Base-by-base conservation (phyloP, 371 early-diverging fungal genomes). In the Apophysomyces ossiformis region DNA sequence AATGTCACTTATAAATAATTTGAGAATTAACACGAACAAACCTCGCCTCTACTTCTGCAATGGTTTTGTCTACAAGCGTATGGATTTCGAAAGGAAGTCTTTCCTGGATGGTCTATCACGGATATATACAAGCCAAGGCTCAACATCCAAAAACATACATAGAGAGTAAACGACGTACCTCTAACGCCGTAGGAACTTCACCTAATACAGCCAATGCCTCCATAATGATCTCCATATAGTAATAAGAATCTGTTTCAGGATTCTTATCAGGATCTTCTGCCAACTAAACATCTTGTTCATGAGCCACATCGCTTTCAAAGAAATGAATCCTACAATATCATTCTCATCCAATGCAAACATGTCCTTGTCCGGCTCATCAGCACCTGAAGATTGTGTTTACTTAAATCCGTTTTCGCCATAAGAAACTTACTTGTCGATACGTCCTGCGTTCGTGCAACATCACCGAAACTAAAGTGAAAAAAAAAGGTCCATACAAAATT, bases 181-280 rank as follows among this genome's bases (percentile, higher is more conserved):
- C 88, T 60, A 95, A 77, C 1, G 93, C 93, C 50, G 92, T 87
- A 44, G 89, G 91, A 44, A 95, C 88, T 64, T 88, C 86, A 12
- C 89, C 95, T 11, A 97, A 77, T 5, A 92, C 74, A 1, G 85
- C 78, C 11, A 98, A 79, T 37, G 93, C 85, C 74, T 96, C 95
- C 61, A 96, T 74, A 16, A 98, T 79, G 60, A 90, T 87, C 70
- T 92, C 90, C 64, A 96, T 92, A 68, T 95, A 95, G n/a, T 89
- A 89, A 71, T 87, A 92, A 7, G 96, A 95, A 67, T 98, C 96
- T 0, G 90, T 86, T 69, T 98, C 98, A 1, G 96, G 95, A 65
- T 93, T 88, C 39, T 83, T 84, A 7, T 90, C 90, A 1, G 88
- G 65, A 69, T 93, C 91, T 73, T 93, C 93, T 2, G 79, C 67